phyloP scores from a whole-genome alignment of 495 filamentous ascomycete species.

The Parathielavia appendiculata region DNA sequence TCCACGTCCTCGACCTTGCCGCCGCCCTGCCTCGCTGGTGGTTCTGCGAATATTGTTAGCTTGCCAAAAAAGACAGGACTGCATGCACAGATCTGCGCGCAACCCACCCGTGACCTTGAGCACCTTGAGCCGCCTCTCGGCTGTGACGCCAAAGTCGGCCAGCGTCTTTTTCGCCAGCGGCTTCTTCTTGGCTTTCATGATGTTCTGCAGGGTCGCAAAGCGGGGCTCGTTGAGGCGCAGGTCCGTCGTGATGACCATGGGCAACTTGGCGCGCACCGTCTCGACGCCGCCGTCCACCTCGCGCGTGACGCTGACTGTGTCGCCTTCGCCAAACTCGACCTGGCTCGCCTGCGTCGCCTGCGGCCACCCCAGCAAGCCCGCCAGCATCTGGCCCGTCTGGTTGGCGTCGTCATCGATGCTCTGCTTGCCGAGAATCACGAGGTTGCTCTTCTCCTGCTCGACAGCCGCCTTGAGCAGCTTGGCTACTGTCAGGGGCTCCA shows the following conservation, averaged over 20 bases:
- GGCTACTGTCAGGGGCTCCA: constrained; percentile 88
- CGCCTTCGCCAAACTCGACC: constrained; percentile 62
- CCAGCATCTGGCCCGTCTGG: constrained; percentile 98
- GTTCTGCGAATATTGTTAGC: constrained; percentile 52
- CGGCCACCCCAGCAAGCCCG: constrained; percentile 83
- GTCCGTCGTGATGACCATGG: constrained; percentile 92
- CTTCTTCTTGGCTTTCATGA: constrained; percentile 99
- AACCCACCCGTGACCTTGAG: constrained; percentile 75
- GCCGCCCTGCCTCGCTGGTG: constrained; percentile 80
- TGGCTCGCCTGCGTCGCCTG: constrained; percentile 90
- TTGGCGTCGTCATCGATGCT: constrained; percentile 92
- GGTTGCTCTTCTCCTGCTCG: constrained; percentile 74
- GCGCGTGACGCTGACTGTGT: constrained; percentile 64
- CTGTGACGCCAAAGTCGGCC: constrained; percentile 71
- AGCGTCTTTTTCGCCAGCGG: constrained; percentile 84
- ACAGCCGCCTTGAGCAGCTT: constrained; percentile 79
- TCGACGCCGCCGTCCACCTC: constrained; percentile 96
- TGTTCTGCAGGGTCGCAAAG: constrained; percentile 93
- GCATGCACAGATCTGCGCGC: background rate
- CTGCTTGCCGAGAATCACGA: constrained; percentile 95
- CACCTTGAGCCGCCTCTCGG: constrained; percentile 73
- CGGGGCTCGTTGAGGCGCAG: constrained; percentile 89
- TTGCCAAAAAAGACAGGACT: background rate
- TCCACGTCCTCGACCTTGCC: constrained; percentile 97
- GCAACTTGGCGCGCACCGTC: constrained; percentile 76